phyloP scores from a whole-genome alignment of 257 asterid species.

The Mitragyna speciosa region DNA sequence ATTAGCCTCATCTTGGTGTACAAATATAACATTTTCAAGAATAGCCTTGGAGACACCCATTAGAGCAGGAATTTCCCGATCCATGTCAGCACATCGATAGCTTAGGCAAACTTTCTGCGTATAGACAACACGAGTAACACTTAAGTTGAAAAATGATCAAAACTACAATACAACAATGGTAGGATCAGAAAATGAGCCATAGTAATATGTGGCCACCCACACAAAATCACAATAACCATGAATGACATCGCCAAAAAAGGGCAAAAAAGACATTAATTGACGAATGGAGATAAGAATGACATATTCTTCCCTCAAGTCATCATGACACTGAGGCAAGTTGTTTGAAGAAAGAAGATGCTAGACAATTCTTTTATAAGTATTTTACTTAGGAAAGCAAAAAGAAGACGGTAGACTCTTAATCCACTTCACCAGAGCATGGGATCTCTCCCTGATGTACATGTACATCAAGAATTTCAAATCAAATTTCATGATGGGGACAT shows the following conservation, averaged over 20 bases:
- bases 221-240: background rate
- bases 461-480: background rate
- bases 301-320: background rate
- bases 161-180: background rate
- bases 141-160: conserved; percentile 12
- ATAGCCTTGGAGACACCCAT: conserved; percentile 99
- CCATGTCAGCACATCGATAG: conserved; percentile 99
- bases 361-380: background rate
- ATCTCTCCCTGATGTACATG: background rate
- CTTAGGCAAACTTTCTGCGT: conserved; percentile 96
- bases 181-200: background rate
- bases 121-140: conserved; percentile 17
- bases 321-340: background rate
- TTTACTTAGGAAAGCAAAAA: background rate
- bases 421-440: background rate
- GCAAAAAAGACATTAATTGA: background rate
- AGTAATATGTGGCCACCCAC: background rate
- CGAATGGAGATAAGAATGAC: background rate
- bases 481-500: background rate
- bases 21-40: conserved; percentile 95
- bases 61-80: conserved; percentile 96
- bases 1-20: conserved; percentile 98
- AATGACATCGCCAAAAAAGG: background rate
- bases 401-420: background rate
- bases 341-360: background rate